phyloP scores from a whole-genome alignment of 139 green algal species.

The Microglena sp. region DNA sequence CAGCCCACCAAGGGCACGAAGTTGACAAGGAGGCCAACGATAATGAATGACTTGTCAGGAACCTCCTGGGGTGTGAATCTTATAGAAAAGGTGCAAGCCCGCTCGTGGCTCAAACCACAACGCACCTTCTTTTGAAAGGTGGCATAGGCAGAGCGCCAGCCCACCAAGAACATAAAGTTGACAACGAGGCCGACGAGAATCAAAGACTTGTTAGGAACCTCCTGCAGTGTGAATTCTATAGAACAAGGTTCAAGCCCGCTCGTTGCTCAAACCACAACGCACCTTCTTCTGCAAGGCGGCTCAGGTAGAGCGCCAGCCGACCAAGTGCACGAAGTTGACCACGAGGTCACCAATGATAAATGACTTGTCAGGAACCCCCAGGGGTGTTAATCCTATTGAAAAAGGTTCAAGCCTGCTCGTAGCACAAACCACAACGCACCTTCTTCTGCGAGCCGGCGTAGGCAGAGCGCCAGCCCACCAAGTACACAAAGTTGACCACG shows the following conservation, averaged over 20 bases:
- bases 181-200: conserved; percentile 49
- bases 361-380: conserved; percentile 42
- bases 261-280: too few relatives aligned
- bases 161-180: conserved; percentile 57
- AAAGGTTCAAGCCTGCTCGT: too few relatives aligned
- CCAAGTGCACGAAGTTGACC: conserved; percentile 50
- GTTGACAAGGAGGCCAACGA: conserved; percentile 49
- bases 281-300: conserved; percentile 16
- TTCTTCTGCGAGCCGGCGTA: conserved; percentile 7
- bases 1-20: conserved; percentile 61
- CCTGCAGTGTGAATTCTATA: too few relatives aligned
- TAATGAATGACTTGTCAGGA: conserved; percentile 58
- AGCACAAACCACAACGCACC: too few relatives aligned
- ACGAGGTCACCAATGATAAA: conserved; percentile 63
- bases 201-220: conserved; percentile 57
- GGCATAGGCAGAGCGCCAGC: conserved; percentile 28
- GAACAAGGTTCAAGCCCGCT: too few relatives aligned
- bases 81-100: too few relatives aligned
- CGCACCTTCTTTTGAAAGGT: too few relatives aligned
- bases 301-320: conserved; percentile 40
- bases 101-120: too few relatives aligned
- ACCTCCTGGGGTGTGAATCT: too few relatives aligned
- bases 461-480: conserved; percentile 47
- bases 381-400: too few relatives aligned
- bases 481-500: conserved; percentile 45